Conservation (phyloP, 106 monocot species). For the Dioscorea dumetorum region DNA sequence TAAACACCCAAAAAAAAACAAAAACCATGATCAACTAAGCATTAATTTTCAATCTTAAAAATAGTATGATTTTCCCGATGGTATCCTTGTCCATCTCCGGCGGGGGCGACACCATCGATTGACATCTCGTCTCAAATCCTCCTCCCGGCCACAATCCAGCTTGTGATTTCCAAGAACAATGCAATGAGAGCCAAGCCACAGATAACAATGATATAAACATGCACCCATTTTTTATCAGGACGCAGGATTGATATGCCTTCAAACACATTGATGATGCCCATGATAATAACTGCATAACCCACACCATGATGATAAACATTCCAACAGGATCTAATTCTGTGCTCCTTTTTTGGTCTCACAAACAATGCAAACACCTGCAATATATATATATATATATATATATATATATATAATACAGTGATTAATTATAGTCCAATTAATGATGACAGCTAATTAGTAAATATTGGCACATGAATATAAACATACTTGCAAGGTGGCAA, state of each 20-base stretch:
- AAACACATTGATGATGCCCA: conserved; percentile 13
- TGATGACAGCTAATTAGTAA: background rate
- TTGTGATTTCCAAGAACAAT: conserved; percentile 2
- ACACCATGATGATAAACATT: conserved; percentile 14
- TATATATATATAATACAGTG: too few relatives aligned
- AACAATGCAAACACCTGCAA: conserved; percentile 4
- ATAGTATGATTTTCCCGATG: too few relatives aligned
- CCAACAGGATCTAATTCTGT: conserved; percentile 14
- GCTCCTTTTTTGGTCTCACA: conserved; percentile 17
- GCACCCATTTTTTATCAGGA: conserved; percentile 4
- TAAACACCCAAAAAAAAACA: too few relatives aligned
- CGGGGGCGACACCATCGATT: too few relatives aligned
- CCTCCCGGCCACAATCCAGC: background rate
- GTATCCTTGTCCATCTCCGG: too few relatives aligned
- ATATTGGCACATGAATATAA: background rate
- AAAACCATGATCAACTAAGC: too few relatives aligned
- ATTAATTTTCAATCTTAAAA: too few relatives aligned
- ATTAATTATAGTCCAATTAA: too few relatives aligned
- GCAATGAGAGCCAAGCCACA: conserved; percentile 2
- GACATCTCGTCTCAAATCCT: background rate
- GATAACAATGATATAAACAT: background rate
- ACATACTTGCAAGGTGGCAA: conserved; percentile 40
- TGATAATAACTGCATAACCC: conserved; percentile 11
- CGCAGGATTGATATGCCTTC: conserved; percentile 10
- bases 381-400: too few relatives aligned